Evolutionary conservation across 768 basidiomycete species (phyloP).

Genomic region (Baorangia bicolor): DNA sequence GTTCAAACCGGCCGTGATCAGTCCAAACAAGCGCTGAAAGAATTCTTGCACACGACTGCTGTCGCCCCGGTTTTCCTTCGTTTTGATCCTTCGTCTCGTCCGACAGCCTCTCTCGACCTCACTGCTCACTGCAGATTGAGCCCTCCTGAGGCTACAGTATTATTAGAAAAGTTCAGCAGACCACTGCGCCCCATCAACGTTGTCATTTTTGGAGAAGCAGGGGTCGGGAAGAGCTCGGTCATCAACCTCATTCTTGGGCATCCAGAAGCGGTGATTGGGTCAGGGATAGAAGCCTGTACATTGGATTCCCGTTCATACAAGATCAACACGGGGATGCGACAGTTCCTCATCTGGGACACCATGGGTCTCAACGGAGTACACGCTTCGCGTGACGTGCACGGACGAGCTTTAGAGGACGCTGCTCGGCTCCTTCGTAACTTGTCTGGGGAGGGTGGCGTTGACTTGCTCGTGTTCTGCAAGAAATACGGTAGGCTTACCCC

Average conservation of each 20-base stretch:
- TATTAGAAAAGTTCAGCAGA: not conserved
- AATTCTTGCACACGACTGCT: not conserved
- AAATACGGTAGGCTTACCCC: constrained; percentile 27
- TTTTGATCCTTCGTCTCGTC: not conserved
- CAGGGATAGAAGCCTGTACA: not conserved
- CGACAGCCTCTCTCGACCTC: not conserved
- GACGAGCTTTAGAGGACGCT: constrained; percentile 6
- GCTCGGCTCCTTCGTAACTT: constrained; percentile 26
- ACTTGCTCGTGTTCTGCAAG: constrained; percentile 36
- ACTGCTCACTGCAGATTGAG: not conserved
- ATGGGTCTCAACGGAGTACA: not conserved
- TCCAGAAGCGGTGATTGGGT: too few species aligned
- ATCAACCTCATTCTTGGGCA: too few species aligned
- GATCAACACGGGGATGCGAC: not conserved
- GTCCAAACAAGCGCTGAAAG: not conserved
- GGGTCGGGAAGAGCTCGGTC: constrained; percentile 29
- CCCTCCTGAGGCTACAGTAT: not conserved
- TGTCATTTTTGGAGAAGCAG: constrained; percentile 35
- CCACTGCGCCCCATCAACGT: constrained; percentile 20
- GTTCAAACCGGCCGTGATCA: not conserved
- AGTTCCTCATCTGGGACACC: constrained; percentile 1
- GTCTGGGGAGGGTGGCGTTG: constrained; percentile 16
- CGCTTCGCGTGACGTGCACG: not conserved
- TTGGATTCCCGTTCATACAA: not conserved
- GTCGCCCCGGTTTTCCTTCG: not conserved